Conservation (phyloP, 148 eudicot species). For the Cornus florida region DNA sequence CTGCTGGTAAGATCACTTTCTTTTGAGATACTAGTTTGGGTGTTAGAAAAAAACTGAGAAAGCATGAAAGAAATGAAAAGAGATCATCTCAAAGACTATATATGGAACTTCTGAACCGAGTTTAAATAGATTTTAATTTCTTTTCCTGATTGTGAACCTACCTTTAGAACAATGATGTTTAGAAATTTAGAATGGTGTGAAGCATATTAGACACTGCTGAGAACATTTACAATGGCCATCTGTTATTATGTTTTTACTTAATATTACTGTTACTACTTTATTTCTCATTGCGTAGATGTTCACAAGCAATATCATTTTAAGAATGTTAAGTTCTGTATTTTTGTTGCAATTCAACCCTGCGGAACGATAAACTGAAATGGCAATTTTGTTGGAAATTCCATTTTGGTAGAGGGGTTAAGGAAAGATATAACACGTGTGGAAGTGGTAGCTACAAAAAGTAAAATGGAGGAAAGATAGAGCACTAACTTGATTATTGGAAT, state of each 20-base stretch:
- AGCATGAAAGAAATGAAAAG: not conserved
- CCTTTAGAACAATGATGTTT: not conserved
- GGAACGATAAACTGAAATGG: no score
- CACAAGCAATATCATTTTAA: not conserved
- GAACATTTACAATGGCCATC: no score
- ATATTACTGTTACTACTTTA: not conserved
- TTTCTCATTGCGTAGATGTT: not conserved
- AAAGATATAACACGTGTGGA: not conserved
- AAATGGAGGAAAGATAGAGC: not conserved
- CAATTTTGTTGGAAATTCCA: not conserved
- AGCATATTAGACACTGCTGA: no score
- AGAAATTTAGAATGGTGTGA: no score
- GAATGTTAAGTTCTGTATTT: no score
- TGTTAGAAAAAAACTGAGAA: not conserved
- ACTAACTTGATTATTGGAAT: no score
- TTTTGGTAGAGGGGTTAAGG: not conserved
- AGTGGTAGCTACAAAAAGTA: not conserved
- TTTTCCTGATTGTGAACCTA: not conserved
- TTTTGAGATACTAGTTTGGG: not conserved
- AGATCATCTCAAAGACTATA: not conserved
- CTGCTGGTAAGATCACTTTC: slow-evolving; percentile 55
- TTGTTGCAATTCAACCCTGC: not conserved
- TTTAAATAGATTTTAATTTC: not conserved
- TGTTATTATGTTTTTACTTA: not conserved
- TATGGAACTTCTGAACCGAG: not conserved